phyloP scores from a whole-genome alignment of 306 rosid genomes.

The Dalbergia cultrata region DNA sequence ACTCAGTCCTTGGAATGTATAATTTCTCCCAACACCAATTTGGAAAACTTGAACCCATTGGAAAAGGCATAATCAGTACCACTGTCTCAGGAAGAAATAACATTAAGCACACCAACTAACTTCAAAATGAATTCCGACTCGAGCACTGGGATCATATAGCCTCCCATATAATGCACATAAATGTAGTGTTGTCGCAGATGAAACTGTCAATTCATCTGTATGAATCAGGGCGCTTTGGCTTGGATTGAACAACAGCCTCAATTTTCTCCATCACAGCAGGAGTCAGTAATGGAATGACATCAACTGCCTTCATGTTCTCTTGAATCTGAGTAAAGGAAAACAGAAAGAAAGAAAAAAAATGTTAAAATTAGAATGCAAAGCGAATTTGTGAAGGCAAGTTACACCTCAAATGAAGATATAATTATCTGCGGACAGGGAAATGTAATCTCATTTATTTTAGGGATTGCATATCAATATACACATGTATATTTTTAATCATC shows the following conservation, averaged over 20 bases:
- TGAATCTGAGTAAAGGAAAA: constrained; percentile 62
- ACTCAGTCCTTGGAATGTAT: constrained; percentile 6
- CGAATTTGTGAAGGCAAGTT: constrained; percentile 1
- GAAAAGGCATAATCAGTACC: constrained; percentile 32
- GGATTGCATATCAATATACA: neutral
- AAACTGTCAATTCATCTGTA: constrained; percentile 59
- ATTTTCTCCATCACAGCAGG: constrained; percentile 95
- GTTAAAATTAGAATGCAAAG: constrained; percentile 12
- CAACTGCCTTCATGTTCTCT: constrained; percentile 97
- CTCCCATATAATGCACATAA: constrained; percentile 17
- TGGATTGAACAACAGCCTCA: constrained; percentile 85
- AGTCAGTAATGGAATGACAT: constrained; percentile 83
- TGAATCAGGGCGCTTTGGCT: constrained; percentile 94
- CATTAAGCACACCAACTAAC: constrained; percentile 28
- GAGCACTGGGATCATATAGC: too few relatives aligned
- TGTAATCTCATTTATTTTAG: neutral
- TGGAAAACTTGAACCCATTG: constrained; percentile 27
- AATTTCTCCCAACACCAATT: constrained; percentile 38
- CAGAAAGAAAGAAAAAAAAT: neutral
- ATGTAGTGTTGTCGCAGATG: constrained; percentile 29
- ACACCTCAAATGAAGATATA: constrained; percentile 14
- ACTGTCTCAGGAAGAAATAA: neutral
- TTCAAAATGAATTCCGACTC: constrained; percentile 25
- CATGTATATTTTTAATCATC: neutral
- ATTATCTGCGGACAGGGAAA: neutral